Evolutionary conservation across 495 filamentous ascomycete species (phyloP).

Genomic region (Tricharina praecox): DNA sequence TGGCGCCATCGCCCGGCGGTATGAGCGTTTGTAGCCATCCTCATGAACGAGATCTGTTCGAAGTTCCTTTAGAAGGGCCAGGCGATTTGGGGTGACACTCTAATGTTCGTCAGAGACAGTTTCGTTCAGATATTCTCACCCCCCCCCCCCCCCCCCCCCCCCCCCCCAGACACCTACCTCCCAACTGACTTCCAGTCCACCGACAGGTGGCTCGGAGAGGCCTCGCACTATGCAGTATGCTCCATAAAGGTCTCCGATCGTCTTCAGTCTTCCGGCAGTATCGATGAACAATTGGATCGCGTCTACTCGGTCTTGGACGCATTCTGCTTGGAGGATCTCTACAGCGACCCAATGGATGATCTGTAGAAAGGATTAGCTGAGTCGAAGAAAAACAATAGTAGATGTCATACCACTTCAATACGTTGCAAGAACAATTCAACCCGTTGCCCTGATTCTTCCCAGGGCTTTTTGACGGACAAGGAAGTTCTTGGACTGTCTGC

Average conservation of each 20-base stretch:
- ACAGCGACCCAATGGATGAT: background rate
- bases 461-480: slow-evolving; percentile 1
- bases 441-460: too few species aligned
- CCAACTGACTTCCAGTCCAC: background rate
- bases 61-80: too few species aligned
- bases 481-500: too few species aligned
- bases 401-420: too few species aligned
- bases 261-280: background rate
- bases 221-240: background rate
- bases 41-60: background rate
- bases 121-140: too few species aligned
- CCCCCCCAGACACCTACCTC: too few species aligned
- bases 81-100: too few species aligned
- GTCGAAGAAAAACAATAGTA: too few species aligned
- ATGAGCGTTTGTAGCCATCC: background rate
- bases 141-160: too few species aligned
- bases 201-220: background rate
- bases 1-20: too few species aligned
- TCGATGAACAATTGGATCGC: background rate
- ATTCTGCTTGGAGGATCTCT: background rate
- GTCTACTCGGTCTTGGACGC: background rate
- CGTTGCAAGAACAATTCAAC: too few species aligned
- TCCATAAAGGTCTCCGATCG: background rate
- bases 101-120: too few species aligned
- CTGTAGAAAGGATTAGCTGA: background rate